Conservation (phyloP, 2,329 filamentous ascomycete species). For the Botrytis tulipae region DNA sequence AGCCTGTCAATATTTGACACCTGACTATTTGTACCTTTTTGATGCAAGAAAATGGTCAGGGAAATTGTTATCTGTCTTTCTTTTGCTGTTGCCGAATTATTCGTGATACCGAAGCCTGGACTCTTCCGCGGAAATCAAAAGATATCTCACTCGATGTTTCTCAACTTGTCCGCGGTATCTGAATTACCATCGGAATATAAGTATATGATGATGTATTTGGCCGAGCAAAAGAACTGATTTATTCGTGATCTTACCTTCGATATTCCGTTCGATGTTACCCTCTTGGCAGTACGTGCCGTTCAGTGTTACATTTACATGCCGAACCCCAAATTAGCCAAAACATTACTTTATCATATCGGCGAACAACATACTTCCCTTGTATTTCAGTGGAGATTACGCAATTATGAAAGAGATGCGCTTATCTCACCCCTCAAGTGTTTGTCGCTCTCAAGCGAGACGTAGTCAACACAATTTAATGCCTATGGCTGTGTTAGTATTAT, state of each 20-base stretch:
- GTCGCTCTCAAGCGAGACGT: neutral
- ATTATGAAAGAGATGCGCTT: neutral
- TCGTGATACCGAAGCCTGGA: neutral
- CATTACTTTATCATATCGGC: neutral
- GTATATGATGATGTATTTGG: neutral
- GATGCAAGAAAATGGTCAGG: neutral
- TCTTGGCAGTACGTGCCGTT: neutral
- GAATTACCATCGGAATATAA: neutral
- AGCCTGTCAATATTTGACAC: neutral
- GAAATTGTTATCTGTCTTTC: neutral
- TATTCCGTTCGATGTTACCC: neutral
- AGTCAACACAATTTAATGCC: neutral
- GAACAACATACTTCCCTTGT: neutral
- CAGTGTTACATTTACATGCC: neutral
- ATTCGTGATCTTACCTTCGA: neutral
- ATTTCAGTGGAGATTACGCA: neutral
- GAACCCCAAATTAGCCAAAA: neutral
- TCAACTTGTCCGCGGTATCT: neutral
- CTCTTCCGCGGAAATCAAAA: neutral
- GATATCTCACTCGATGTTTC: neutral
- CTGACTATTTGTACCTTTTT: neutral
- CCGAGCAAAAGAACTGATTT: neutral
- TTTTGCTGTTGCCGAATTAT: slow-evolving; percentile 1
- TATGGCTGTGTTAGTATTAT: neutral
- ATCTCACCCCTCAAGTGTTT: neutral